Base-by-base conservation (phyloP, 768 basidiomycete genomes). In the Calvatia gigantea region DNA sequence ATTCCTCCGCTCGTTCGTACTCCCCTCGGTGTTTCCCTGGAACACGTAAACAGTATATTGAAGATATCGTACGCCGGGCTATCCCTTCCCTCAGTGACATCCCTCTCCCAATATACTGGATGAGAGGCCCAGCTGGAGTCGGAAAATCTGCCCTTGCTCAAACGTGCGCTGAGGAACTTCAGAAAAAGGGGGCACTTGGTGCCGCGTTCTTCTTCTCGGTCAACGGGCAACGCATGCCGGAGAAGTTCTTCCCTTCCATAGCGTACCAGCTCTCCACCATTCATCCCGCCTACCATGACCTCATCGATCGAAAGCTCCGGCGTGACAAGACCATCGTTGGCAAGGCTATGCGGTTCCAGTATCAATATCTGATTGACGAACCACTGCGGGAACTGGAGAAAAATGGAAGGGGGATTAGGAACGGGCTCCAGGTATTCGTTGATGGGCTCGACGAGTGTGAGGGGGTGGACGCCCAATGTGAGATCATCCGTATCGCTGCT, bases 121-220 rank as follows among this genome's bases (percentile, higher is more conserved):
- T n/a, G n/a, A n/a, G n/a, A n/a, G n/a, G n/a, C n/a, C n/a, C n/a
- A n/a, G n/a, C n/a, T n/a, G n/a, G n/a, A n/a, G n/a, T n/a, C n/a
- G n/a, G n/a, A n/a, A n/a, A n/a, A 17, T 29, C 45, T 2, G 45
- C 45, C 1, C n/a, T 47, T 12, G 45, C 45, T 1, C 45, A 50
- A 29, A 57, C 55, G 2, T 35, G 48, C 21, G 48, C 38, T 2
- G 31, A 38, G 12, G 21, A n/a, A 31, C 7, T 42, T 6, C 19
- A 25, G 12, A 12, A 17, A 6, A 11, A 9, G 23, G 15, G 47
- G 12, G 17, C 21, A 5, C 55, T 50, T 6, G 47, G 55, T 6
- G 48, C 37, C 9, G 49, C 37, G 29, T 57, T 57, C 39, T 57
- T 57, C 28, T 57, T 47, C 21, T 50, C 46, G 5, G 21, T 47